Evolutionary conservation across 192 early-diverging fungal genomes (phyloP).

Genomic region (Diversispora epigaea): DNA sequence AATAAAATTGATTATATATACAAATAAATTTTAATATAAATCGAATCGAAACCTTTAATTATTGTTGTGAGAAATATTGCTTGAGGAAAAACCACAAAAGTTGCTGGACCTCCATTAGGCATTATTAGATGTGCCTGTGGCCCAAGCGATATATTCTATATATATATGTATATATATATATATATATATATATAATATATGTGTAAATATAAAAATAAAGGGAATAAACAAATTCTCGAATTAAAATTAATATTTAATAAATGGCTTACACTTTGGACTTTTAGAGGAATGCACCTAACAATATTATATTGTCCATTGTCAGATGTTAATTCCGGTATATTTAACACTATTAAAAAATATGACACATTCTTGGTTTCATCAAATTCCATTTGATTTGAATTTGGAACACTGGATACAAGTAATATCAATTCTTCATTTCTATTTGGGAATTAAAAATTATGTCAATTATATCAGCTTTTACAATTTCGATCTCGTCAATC

Average conservation of each 20-base stretch:
- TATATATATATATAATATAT: too few species aligned
- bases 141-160: constrained; percentile 8
- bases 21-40: neutral
- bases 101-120: constrained; percentile 32
- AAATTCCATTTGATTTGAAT: neutral
- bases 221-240: too few species aligned
- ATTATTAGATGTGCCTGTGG: constrained; percentile 13
- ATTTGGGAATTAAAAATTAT: neutral
- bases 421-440: constrained; percentile 18
- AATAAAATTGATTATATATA: neutral
- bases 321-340: neutral
- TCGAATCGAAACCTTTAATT: constrained; percentile 15
- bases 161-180: neutral
- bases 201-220: too few species aligned
- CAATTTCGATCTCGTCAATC: neutral
- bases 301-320: constrained; percentile 1
- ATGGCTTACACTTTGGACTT: constrained; percentile 19
- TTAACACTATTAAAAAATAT: constrained; percentile 5
- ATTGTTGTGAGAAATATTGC: constrained; percentile 23
- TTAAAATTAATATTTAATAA: neutral
- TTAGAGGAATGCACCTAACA: neutral
- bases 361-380: neutral
- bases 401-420: neutral
- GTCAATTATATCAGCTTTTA: neutral
- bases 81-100: constrained; percentile 32